phyloP scores from a whole-genome alignment of 106 monocot genomes.

The Dioscorea dumetorum region DNA sequence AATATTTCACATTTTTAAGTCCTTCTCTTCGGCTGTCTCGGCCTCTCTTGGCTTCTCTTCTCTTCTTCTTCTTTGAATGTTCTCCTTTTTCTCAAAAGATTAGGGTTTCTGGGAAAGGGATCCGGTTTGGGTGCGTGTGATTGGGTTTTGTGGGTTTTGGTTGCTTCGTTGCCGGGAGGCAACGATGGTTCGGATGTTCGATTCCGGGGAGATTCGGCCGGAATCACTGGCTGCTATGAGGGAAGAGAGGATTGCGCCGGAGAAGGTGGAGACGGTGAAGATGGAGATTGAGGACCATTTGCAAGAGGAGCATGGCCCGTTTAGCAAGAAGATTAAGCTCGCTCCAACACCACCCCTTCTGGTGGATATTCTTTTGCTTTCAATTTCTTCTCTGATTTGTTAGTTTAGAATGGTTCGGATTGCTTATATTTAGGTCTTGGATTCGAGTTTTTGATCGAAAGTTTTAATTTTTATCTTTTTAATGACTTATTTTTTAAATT shows the following conservation, averaged over 20 bases:
- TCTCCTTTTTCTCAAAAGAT: too few species aligned
- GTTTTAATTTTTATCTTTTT: too few species aligned
- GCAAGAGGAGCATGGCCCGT: slow-evolving; percentile 56
- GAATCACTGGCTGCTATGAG: background rate
- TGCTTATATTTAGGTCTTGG: background rate
- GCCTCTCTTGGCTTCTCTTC: too few species aligned
- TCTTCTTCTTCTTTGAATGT: too few species aligned
- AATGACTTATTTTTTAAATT: too few species aligned
- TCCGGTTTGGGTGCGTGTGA: too few species aligned
- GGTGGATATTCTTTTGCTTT: slow-evolving; percentile 15
- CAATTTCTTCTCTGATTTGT: background rate
- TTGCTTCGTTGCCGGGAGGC: too few species aligned
- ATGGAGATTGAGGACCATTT: slow-evolving; percentile 54
- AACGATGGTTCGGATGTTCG: slow-evolving; percentile 46
- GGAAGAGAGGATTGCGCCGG: background rate
- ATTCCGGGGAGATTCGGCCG: slow-evolving; percentile 20
- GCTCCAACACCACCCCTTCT: slow-evolving; percentile 11
- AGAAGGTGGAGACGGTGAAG: slow-evolving; percentile 30
- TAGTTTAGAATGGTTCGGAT: background rate
- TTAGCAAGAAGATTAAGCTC: slow-evolving; percentile 36
- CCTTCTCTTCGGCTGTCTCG: too few species aligned
- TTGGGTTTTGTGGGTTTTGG: too few species aligned
- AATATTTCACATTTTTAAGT: too few species aligned
- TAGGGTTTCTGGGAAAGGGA: too few species aligned
- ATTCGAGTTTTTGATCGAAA: too few species aligned